These are phyloP conservation scores for peach (Prunus persica) DNA, from an alignment of 306 rosid species.

Conservation along the genomic window Prunus_persica_NCBIv2 NC_034015.1:22067501-22068000, in stretches of 20 bases:
- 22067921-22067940: constrained; percentile 50
- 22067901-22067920: constrained; percentile 28
- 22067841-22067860: not conserved
- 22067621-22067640: constrained; percentile 39
- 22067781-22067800: constrained; percentile 55
- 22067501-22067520: constrained; percentile 27
- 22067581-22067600: constrained; percentile 40
- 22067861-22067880: too few relatives aligned
- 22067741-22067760: constrained; percentile 47
- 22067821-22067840: constrained; percentile 31
- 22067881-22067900: too few relatives aligned
- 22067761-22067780: constrained; percentile 41
- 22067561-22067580: constrained; percentile 52
- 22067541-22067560: constrained; percentile 46
- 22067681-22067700: constrained; percentile 46
- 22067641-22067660: constrained; percentile 29
- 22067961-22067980: constrained; percentile 49
- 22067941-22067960: constrained; percentile 52
- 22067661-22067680: constrained; percentile 35
- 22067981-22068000: constrained; percentile 41
- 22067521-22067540: constrained; percentile 49
- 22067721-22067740: constrained; percentile 44
- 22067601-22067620: constrained; percentile 57
- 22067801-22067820: constrained; percentile 62
- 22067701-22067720: constrained; percentile 44